Evolutionary conservation across 306 rosid species (phyloP).

Genomic region (Malus asiatica): DNA sequence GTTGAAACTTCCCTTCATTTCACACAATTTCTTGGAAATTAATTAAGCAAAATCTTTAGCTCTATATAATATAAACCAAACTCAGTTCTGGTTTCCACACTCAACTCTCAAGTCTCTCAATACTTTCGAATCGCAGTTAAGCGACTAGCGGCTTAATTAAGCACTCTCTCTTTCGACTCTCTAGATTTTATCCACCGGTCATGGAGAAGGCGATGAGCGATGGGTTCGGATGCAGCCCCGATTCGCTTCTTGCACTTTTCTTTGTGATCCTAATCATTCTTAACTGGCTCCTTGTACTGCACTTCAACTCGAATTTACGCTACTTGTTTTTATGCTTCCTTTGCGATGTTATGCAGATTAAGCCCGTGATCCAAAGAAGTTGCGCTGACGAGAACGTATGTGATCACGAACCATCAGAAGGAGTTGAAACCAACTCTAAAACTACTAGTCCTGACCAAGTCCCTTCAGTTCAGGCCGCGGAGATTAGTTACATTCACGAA

Average conservation of each 20-base stretch:
- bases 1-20: background rate
- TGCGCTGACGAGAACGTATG: background rate
- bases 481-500: background rate
- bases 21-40: background rate
- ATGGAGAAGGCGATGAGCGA: constrained; percentile 12
- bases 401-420: background rate
- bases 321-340: background rate
- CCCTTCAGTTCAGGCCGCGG: background rate
- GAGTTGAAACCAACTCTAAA: background rate
- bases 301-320: constrained; percentile 5
- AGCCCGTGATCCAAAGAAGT: background rate
- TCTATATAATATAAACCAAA: background rate
- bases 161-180: background rate
- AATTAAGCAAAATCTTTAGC: background rate
- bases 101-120: background rate
- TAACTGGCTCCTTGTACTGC: constrained; percentile 1
- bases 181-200: background rate
- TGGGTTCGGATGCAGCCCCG: background rate
- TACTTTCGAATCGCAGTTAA: background rate
- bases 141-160: background rate
- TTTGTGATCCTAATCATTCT: background rate
- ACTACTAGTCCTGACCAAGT: background rate
- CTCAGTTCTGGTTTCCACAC: background rate
- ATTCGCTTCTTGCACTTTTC: background rate
- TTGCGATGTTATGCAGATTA: background rate